Base-by-base conservation (phyloP, 73 alveolate genomes). In the Tetrahymena thermophila region DNA sequence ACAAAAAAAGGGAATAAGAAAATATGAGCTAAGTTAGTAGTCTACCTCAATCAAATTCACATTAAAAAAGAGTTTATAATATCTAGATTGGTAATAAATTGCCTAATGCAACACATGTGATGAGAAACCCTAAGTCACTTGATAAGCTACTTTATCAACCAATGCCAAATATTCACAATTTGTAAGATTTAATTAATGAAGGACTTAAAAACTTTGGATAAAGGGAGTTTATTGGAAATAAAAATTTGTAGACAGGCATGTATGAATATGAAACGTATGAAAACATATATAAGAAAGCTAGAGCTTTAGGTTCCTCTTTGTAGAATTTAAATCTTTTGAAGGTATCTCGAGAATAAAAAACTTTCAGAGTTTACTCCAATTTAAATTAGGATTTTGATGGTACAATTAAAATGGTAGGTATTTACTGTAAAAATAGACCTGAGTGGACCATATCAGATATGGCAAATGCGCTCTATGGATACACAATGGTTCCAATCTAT, bases 401-500 rank as follows among this genome's bases (percentile, higher is more conserved):
- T 25, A 71, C 37, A 71, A 31, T n/a, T 71, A 94, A 96, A 96
- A 96, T 98, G 96, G 93, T 97, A 94, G 99, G 99, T 50, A 95
- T 98, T 50, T 97, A 96, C 93, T 93, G 97, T n/a, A 97, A 94
- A 96, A 98, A 97, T 96, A 94, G 98, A 96, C 71, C 84, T 19
- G 98, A 98, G 96, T 98, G 99, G 98, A 58, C 96, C 50, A 58
- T 98, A 40, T 94, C 96, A 0, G 97, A 96, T 95, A 96, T 96
- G 94, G 98, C 98, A 50, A 94, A 95, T 50, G 84, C 84, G 9
- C 57, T 85, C 55, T 96, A 95, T 35, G 97, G 95, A 25, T 94
- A 35, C 16, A 98, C 98, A 19, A 96, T 97, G 94, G 98, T 97
- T 4, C 99, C 99, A 0, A 93, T 97, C 43, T 97, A 96, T 94